phyloP scores from a whole-genome alignment of 176 grass and related monocot species.

The Cocos nucifera region DNA sequence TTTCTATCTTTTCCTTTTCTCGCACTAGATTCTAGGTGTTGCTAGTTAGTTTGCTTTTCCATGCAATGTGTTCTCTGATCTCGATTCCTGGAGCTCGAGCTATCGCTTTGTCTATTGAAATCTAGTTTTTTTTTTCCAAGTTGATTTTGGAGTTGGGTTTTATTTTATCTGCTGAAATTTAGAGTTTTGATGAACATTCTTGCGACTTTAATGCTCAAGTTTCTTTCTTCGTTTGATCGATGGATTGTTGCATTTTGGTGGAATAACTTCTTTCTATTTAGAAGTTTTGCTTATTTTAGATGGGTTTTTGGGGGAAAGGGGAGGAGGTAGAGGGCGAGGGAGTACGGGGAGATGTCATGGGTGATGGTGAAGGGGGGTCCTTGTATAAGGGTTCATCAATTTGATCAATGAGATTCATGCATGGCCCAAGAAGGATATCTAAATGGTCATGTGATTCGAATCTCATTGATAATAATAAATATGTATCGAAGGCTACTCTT shows the following conservation, averaged over 20 bases:
- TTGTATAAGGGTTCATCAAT: too few species aligned
- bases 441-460: too few species aligned
- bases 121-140: background rate
- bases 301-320: background rate
- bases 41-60: too few species aligned
- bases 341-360: too few species aligned
- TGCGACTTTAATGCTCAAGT: background rate
- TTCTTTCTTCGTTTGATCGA: background rate
- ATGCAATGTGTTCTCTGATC: background rate
- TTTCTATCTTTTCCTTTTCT: too few species aligned
- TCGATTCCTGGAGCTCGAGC: constrained; percentile 2
- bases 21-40: too few species aligned
- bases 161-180: constrained; percentile 2
- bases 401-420: too few species aligned
- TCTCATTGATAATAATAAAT: too few species aligned
- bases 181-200: background rate
- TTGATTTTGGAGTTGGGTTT: constrained; percentile 2
- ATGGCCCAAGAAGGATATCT: too few species aligned
- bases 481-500: too few species aligned
- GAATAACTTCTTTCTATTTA: background rate
- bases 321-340: too few species aligned
- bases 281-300: background rate
- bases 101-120: background rate
- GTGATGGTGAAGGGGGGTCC: too few species aligned
- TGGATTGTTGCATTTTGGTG: constrained; percentile 2